Evolutionary conservation across 2,329 filamentous ascomycete species (phyloP).

Genomic region (Fusarium gaditjirri): DNA sequence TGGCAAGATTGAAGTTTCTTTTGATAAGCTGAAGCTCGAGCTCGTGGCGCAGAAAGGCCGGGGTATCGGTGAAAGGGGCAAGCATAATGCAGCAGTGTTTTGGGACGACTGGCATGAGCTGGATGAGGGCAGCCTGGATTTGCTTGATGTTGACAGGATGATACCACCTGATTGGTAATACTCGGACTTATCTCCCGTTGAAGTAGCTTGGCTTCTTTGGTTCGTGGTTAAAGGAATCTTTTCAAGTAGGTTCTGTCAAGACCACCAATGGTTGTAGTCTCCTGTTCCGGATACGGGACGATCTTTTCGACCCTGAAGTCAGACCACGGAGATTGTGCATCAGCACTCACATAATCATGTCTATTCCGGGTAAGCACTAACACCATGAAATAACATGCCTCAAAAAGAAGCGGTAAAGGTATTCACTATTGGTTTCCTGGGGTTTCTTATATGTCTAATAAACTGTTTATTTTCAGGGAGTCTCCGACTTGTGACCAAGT

Average conservation of each 20-base stretch:
- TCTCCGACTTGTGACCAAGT: background rate
- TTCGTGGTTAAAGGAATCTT: too few relatives aligned
- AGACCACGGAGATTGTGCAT: background rate
- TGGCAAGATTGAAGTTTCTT: background rate
- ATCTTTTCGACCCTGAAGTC: background rate
- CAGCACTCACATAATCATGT: background rate
- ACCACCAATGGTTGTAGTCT: fast-evolving
- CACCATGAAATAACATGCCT: background rate
- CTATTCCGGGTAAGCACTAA: background rate
- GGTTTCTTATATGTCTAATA: background rate
- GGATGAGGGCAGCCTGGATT: background rate
- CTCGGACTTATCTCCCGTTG: background rate
- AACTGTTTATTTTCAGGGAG: background rate
- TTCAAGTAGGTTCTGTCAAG: fast-evolving
- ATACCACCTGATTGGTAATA: background rate
- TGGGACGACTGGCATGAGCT: background rate
- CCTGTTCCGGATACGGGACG: background rate
- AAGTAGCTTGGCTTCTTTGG: background rate
- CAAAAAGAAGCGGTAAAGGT: too few relatives aligned
- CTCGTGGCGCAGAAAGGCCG: background rate
- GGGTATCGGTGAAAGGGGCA: fast-evolving
- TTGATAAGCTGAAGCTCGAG: background rate
- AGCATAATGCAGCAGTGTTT: background rate
- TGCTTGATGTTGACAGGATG: background rate
- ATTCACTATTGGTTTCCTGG: too few relatives aligned